These are phyloP conservation scores for Scedosporium minutisporum DNA, from an alignment of 2,329 filamentous ascomycete genomes.

Conservation along the genomic window DNA sequence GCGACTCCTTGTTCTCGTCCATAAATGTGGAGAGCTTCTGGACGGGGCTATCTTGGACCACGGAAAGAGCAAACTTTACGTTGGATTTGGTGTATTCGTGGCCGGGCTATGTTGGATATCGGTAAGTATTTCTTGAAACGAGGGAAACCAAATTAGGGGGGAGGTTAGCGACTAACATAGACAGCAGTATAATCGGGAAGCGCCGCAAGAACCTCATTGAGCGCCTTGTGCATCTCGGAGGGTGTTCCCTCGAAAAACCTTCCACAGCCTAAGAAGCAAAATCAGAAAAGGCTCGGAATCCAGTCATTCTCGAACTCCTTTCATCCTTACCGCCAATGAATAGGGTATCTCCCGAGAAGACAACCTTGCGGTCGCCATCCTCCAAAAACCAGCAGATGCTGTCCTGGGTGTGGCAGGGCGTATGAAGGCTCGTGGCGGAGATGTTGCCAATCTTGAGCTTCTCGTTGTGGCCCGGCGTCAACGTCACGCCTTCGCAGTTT, in stretches of 20 bases:
- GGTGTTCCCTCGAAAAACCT: constrained; percentile 91
- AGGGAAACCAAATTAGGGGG: no score
- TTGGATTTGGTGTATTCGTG: constrained; percentile 99
- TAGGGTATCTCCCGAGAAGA: constrained; percentile 93
- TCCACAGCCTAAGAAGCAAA: constrained; percentile 59
- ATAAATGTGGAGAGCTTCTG: constrained; percentile 70
- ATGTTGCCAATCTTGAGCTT: constrained; percentile 79
- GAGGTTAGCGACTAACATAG: constrained; percentile 51
- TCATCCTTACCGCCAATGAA: constrained; percentile 68
- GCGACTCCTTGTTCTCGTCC: constrained; percentile 73
- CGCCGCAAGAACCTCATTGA: constrained; percentile 74
- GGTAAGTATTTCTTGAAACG: not conserved
- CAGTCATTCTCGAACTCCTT: no score
- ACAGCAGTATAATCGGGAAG: constrained; percentile 87
- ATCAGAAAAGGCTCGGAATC: no score
- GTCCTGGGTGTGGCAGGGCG: constrained; percentile 95
- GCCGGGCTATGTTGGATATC: constrained; percentile 52
- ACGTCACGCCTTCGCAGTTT: constrained; percentile 71
- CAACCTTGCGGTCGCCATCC: constrained; percentile 63
- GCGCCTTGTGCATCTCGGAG: constrained; percentile 81
- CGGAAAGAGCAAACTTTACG: constrained; percentile 73
- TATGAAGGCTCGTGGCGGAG: constrained; percentile 78
- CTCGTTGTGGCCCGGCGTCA: constrained; percentile 65
- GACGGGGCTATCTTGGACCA: constrained; percentile 65
- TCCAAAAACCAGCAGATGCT: constrained; percentile 93